Percentiles rank a stretch among this genome's conserved stretches.
phyloP scores from a whole-genome alignment of 2,329 filamentous ascomycete genomes.

The Scytalidium lignicola region DNA sequence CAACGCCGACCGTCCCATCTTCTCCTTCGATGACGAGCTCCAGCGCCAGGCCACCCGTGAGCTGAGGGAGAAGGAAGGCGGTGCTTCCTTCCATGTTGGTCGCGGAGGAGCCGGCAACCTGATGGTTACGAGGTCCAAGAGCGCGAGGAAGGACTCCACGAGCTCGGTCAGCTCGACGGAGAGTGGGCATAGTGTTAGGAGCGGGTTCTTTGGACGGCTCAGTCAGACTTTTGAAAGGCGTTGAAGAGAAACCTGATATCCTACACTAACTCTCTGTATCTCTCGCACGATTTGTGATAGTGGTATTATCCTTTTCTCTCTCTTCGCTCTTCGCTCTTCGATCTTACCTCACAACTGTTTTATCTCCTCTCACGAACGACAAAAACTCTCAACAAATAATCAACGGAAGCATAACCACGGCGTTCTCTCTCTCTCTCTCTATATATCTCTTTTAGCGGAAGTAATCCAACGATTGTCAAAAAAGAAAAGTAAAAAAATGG shows the following conservation, averaged over 20 bases:
- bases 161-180: slow-evolving; percentile 8
- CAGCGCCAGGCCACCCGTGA: slow-evolving; percentile 23
- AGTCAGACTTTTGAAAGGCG: slow-evolving; percentile 17
- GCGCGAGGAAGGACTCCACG: slow-evolving; percentile 19
- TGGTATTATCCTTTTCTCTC: no score
- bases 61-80: slow-evolving; percentile 15
- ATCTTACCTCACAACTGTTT: no score
- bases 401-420: no score
- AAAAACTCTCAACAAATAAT: no score
- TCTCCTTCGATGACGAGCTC: slow-evolving; percentile 29
- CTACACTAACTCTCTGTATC: neutral
- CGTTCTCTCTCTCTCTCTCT: no score
- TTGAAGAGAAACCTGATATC: slow-evolving; percentile 3
- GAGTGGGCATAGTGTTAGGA: slow-evolving; percentile 10
- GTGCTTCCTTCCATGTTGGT: slow-evolving; percentile 22
- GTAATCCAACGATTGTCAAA: no score
- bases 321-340: no score
- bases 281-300: no score
- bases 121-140: slow-evolving; percentile 3
- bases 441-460: no score
- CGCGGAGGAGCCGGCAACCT: slow-evolving; percentile 27
- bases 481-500: no score
- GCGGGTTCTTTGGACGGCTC: slow-evolving; percentile 20
- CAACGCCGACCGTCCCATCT: slow-evolving; percentile 20
- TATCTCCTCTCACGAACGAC: no score